phyloP scores from a whole-genome alignment of 164 flowering plant species.

The Stephania japonica region DNA sequence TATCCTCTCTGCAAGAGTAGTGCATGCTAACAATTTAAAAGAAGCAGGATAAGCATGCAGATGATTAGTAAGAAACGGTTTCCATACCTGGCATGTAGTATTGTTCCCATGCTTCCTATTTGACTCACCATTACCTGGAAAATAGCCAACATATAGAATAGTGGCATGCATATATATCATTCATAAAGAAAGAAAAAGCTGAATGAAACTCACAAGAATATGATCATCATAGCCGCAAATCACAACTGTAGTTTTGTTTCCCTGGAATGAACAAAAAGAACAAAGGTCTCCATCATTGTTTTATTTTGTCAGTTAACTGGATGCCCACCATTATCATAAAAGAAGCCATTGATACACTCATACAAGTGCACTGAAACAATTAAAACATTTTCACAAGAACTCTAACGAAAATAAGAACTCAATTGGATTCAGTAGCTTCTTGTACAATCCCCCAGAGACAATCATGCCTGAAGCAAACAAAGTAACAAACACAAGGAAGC shows the following conservation, averaged over 20 bases:
- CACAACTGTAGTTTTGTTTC: slow-evolving; percentile 54
- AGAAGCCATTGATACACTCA: neutral
- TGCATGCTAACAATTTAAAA: neutral
- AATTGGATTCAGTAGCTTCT: neutral
- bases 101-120: slow-evolving; percentile 89
- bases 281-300: neutral
- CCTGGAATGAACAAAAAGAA: slow-evolving; percentile 33
- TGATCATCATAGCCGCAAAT: slow-evolving; percentile 73
- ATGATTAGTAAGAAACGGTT: neutral
- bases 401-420: neutral
- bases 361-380: neutral
- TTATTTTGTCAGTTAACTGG: too few species aligned
- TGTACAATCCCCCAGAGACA: neutral
- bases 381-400: neutral
- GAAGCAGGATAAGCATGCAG: neutral
- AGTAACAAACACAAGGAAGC: too few species aligned
- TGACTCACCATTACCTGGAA: slow-evolving; percentile 78
- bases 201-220: slow-evolving; percentile 48
- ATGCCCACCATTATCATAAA: neutral
- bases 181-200: neutral
- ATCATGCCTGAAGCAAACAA: neutral
- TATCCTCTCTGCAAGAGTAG: neutral
- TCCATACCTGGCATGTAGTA: slow-evolving; percentile 73
- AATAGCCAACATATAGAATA: slow-evolving; percentile 8
- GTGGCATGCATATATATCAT: neutral